Conservation (phyloP, 2,329 filamentous ascomycete genomes). For the Fusarium sp. region DNA sequence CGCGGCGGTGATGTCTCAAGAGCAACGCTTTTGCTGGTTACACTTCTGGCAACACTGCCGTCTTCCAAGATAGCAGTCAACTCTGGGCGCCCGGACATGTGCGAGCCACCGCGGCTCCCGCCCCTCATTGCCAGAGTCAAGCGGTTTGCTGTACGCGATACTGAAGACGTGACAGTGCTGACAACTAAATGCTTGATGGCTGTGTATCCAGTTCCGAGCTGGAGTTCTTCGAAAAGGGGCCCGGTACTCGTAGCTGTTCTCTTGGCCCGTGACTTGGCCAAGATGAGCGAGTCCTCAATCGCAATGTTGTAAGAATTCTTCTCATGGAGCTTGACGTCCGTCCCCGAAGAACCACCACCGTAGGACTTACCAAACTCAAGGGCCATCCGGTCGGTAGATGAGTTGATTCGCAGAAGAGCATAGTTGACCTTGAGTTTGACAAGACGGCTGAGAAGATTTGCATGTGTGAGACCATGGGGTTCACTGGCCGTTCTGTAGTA, state of each 20-base stretch:
- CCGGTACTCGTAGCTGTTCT: constrained; percentile 5
- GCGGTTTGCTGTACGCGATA: constrained; percentile 21
- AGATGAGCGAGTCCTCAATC: background rate
- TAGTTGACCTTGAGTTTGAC: constrained; percentile 15
- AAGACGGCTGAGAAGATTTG: background rate
- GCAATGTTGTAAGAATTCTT: background rate
- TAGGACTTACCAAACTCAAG: background rate
- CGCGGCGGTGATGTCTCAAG: background rate
- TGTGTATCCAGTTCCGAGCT: constrained; percentile 5
- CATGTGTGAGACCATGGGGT: background rate
- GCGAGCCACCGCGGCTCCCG: background rate
- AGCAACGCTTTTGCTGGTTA: background rate
- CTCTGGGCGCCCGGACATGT: background rate
- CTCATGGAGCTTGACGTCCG: background rate
- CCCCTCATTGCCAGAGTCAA: background rate
- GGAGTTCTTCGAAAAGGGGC: constrained; percentile 11
- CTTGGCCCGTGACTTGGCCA: background rate
- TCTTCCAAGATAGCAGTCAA: background rate
- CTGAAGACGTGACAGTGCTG: constrained; percentile 20
- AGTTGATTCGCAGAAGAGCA: constrained; percentile 12
- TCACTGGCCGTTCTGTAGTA: background rate
- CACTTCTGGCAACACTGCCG: background rate
- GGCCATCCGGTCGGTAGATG: background rate
- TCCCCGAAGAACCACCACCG: background rate
- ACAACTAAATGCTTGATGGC: constrained; percentile 18